phyloP scores from a whole-genome alignment of 352 stramenopile species.

The Stramenopiles sp. region DNA sequence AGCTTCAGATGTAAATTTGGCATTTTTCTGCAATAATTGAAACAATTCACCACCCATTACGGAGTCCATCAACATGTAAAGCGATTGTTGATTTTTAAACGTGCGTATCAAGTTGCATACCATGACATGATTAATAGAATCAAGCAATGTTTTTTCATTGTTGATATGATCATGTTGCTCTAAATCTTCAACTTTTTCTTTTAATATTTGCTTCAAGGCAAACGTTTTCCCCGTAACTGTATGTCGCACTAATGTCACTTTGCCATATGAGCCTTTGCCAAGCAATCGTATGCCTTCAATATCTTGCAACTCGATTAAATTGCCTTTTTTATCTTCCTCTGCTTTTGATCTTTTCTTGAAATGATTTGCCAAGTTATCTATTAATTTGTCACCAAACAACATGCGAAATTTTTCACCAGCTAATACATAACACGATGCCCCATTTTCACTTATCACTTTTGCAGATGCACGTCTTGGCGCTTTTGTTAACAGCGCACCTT shows the following conservation, averaged over 20 bases:
- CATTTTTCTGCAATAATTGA: conserved; percentile 42
- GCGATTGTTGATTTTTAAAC: conserved; percentile 36
- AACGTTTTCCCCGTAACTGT: neutral
- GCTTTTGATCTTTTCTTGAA: neutral
- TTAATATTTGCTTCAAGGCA: conserved; percentile 2
- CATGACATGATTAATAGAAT: neutral
- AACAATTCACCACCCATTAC: conserved; percentile 58
- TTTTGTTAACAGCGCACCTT: neutral
- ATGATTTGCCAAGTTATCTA: neutral
- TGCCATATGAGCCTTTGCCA: neutral
- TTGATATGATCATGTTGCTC: neutral
- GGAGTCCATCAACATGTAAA: conserved; percentile 69
- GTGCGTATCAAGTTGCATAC: neutral
- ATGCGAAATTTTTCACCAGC: neutral
- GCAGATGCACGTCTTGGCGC: neutral
- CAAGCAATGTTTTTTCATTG: neutral
- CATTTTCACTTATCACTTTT: neutral
- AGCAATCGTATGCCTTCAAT: neutral
- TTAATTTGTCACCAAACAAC: conserved; percentile 1
- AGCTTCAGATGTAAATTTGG: conserved; percentile 40
- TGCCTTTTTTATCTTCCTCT: neutral
- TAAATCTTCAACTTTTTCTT: neutral
- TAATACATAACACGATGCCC: neutral
- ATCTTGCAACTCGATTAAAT: neutral
- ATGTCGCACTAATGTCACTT: neutral